Base-by-base conservation (phyloP, 2,329 filamentous ascomycete genomes). In the Emydomyces testavorans region DNA sequence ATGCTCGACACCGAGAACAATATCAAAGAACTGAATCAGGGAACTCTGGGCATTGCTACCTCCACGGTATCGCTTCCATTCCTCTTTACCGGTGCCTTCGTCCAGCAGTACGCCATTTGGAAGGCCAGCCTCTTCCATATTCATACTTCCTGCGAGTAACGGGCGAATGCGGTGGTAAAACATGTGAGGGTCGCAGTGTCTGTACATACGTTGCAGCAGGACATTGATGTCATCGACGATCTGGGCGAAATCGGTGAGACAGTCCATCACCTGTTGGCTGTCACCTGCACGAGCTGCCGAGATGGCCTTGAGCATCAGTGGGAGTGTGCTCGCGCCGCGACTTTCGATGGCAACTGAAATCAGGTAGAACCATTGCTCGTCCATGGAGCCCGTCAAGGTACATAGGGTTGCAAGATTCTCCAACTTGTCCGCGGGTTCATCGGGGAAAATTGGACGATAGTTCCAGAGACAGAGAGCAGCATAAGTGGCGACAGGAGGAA, bases 341-440 rank as follows among this genome's bases (percentile, higher is more conserved):
- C 89, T 88, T 68, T 98, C 92, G 54, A 98, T 95, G 53, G 90
- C 92, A 2, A 95, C 85, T 0, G 88, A 95, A 45, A 96, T 80
- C 10, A 98, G 75, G 63, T 96, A 98, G 63, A 98, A 98, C 92
- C 92, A 98, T 53, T 92, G 94, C 69, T 98, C 92, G 62, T 98
- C 92, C 48, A 94, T 73, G 6, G 88, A 89, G 43, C 92, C 92
- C 13, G 92, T 96, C 61, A 95, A 93, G 13, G 92, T 95, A 59
- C 81, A 79, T 52, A 96, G 74, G 1, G 86, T 92, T 34, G 86
- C 81, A 48, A 98, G 75, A 58, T 98, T 96, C 60, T 92, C 82
- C 38, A 96, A 75, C 54, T 80, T 79, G 60, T 93, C 86, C 49
- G 92, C 79, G 29, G 78, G 76, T 64, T 95, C 89, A 53, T 86